phyloP scores from a whole-genome alignment of 306 rosid genomes.

The Cucurbita pepo region DNA sequence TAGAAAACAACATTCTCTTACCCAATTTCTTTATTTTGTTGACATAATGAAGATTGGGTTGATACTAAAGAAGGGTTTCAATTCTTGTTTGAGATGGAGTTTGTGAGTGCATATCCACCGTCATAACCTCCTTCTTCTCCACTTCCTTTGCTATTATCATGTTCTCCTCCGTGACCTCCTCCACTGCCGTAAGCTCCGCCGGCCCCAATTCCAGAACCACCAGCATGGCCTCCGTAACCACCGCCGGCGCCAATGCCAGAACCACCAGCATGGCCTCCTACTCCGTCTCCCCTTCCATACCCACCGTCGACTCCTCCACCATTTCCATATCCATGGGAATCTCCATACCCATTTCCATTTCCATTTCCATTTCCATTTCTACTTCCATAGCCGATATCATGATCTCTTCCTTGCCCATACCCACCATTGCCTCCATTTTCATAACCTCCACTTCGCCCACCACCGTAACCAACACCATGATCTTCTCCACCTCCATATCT shows the following conservation, averaged over 20 bases:
- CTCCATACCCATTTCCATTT: constrained; percentile 3
- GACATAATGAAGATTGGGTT: not conserved
- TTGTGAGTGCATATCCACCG: constrained; percentile 25
- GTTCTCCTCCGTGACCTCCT: constrained; percentile 30
- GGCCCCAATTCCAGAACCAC: not conserved
- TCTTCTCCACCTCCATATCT: not conserved
- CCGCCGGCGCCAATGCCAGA: not conserved
- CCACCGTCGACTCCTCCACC: constrained; percentile 19
- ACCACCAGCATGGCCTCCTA: not conserved
- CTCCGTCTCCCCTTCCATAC: constrained; percentile 8
- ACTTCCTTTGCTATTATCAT: constrained; percentile 25
- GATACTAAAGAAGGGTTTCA: not conserved
- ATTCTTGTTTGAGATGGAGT: not conserved
- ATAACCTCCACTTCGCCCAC: not conserved
- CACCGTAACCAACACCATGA: not conserved
- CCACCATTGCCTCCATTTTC: constrained; percentile 4
- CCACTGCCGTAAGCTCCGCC: constrained; percentile 1
- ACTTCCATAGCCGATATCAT: not conserved
- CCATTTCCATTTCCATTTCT: constrained; percentile 3
- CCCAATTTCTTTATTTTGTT: not conserved
- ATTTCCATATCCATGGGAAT: constrained; percentile 20
- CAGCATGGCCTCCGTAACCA: constrained; percentile 6
- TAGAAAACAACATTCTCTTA: not conserved
- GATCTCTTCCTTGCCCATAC: not conserved
- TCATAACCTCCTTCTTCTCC: constrained; percentile 46